Percentiles rank a stretch among this genome's conserved stretches.
Conservation (phyloP, 2,329 filamentous ascomycete genomes). For the Phyllosticta citriasiana region DNA sequence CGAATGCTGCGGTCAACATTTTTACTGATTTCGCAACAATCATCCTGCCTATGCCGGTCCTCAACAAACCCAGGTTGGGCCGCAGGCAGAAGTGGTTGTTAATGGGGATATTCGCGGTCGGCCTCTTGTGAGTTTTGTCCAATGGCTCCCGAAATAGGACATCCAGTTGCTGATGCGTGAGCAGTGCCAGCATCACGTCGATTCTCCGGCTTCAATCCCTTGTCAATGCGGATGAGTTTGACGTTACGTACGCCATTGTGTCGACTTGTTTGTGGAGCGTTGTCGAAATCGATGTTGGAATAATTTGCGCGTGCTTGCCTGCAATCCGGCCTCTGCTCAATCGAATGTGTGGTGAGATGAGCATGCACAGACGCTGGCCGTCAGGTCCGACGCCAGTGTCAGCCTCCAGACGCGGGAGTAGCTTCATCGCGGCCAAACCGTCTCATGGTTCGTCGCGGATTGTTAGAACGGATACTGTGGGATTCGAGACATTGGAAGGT, state of each 20-base stretch:
- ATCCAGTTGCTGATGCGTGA: background rate
- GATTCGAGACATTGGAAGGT: too few species aligned
- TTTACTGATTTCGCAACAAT: conserved; percentile 5
- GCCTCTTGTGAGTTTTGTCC: conserved; percentile 1
- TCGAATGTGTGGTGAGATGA: too few species aligned
- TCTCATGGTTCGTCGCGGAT: too few species aligned
- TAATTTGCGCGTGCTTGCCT: conserved; percentile 8
- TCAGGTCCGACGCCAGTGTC: too few species aligned
- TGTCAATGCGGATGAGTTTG: background rate
- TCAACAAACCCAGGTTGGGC: background rate
- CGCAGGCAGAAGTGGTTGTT: background rate
- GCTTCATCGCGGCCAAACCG: too few species aligned
- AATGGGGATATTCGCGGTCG: conserved; percentile 6
- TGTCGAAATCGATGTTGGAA: conserved; percentile 5
- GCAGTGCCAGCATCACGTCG: conserved; percentile 4
- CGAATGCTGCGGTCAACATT: conserved; percentile 7
- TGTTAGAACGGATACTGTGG: too few species aligned
- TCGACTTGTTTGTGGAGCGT: background rate
- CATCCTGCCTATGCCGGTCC: conserved; percentile 1
- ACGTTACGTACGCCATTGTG: background rate
- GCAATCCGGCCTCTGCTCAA: background rate
- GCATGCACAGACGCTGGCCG: too few species aligned
- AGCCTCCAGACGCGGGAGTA: too few species aligned
- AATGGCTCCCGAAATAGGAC: background rate
- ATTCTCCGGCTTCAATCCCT: conserved; percentile 7